Evolutionary conservation across 345 rosid genomes (phyloP).

Genomic region (Salix purpurea): DNA sequence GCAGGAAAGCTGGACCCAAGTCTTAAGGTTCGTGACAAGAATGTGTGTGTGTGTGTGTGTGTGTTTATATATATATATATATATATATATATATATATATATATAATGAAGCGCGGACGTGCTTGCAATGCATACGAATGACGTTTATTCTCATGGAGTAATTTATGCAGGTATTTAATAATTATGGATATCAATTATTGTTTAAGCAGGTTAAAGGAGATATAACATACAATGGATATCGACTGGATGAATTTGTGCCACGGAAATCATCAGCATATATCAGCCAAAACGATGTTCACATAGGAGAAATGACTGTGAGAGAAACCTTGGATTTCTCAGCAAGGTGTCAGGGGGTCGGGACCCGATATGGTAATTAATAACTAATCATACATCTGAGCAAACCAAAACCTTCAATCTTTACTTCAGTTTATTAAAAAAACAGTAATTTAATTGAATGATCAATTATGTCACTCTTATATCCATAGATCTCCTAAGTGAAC

Average conservation of each 20-base stretch:
- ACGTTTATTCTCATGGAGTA: not conserved
- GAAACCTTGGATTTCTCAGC: constrained; percentile 95
- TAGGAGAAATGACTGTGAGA: constrained; percentile 83
- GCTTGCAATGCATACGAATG: not conserved
- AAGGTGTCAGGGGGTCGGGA: constrained; percentile 87
- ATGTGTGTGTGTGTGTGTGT: too few species aligned
- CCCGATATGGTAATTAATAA: constrained; percentile 63
- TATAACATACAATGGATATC: constrained; percentile 66
- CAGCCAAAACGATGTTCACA: constrained; percentile 88
- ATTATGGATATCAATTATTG: not conserved
- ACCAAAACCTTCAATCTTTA: not conserved
- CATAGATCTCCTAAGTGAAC: constrained; percentile 67
- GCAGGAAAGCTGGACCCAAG: constrained; percentile 71
- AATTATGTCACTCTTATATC: not conserved
- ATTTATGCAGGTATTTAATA: not conserved
- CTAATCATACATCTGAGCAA: not conserved
- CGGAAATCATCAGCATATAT: constrained; percentile 87
- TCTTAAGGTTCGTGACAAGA: constrained; percentile 43
- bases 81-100: not conserved
- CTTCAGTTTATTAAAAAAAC: not conserved
- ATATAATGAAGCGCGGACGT: not conserved
- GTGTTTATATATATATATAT: not conserved
- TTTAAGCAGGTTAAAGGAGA: constrained; percentile 57
- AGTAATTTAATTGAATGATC: not conserved
- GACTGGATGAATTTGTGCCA: constrained; percentile 63